These are phyloP conservation scores for Macadamia integrifolia DNA, from an alignment of 164 flowering plant species.

Conservation along the genomic window DNA sequence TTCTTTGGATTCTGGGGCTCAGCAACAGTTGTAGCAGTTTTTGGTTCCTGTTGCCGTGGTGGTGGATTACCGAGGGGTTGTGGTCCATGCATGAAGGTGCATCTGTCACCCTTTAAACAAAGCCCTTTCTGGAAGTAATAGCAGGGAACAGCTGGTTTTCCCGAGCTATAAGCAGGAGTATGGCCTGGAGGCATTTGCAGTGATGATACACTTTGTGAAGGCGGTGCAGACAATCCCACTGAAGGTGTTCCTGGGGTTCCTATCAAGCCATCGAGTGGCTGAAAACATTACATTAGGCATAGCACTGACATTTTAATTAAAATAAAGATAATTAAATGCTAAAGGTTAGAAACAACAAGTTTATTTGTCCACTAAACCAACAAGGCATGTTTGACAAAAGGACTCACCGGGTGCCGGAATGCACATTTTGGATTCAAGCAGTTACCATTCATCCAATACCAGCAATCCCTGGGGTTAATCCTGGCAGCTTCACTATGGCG, in stretches of 20 bases:
- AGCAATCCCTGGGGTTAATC: constrained; percentile 89
- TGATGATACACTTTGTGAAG: constrained; percentile 23
- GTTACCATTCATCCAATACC: constrained; percentile 75
- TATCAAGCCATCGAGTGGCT: constrained; percentile 80
- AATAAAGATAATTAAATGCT: not conserved
- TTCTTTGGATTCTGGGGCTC: constrained; percentile 34
- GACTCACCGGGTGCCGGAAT: constrained; percentile 84
- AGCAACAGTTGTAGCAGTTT: constrained; percentile 20
- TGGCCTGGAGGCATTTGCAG: constrained; percentile 20
- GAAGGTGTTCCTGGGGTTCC: constrained; percentile 40
- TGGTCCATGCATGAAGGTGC: constrained; percentile 61
- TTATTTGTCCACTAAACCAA: not conserved
- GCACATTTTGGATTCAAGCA: constrained; percentile 87
- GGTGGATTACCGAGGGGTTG: constrained; percentile 25
- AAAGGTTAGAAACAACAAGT: not conserved
- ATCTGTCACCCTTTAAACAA: constrained; percentile 82
- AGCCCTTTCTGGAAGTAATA: constrained; percentile 71
- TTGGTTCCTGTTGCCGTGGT: constrained; percentile 22
- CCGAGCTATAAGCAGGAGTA: constrained; percentile 22
- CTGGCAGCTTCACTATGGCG: constrained; percentile 93
- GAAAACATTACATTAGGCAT: constrained; percentile 15
- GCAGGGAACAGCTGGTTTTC: constrained; percentile 66
- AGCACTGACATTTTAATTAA: not conserved
- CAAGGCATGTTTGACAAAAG: not conserved
- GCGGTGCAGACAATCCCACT: constrained; percentile 30